Evolutionary conservation across 23 red algal genomes (phyloP).

Genomic region (Gracilariopsis chorda): DNA sequence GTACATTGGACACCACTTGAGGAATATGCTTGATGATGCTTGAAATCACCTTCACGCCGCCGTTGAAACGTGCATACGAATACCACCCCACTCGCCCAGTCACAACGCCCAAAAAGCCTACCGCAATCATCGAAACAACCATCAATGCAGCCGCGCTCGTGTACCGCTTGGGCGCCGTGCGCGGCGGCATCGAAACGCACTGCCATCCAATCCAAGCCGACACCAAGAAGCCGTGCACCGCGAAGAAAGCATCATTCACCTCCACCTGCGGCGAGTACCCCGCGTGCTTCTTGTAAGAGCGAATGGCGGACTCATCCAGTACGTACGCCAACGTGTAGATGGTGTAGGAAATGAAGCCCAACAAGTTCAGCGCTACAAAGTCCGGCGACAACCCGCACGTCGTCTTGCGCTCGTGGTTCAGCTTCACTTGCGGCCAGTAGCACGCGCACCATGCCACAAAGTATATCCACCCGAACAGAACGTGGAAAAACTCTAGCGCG

Average conservation of each 20-base stretch:
- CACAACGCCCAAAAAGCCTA: neutral
- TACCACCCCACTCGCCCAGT: conserved; percentile 27
- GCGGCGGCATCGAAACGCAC: conserved; percentile 37
- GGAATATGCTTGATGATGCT: conserved; percentile 79
- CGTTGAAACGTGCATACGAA: neutral
- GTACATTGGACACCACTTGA: conserved; percentile 51
- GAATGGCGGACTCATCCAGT: neutral
- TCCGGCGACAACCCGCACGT: conserved; percentile 68
- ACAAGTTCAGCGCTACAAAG: conserved; percentile 66
- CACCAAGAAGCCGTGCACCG: conserved; percentile 54
- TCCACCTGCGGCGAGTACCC: conserved; percentile 60
- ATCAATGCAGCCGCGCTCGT: neutral
- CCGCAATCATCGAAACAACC: neutral
- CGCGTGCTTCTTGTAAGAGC: neutral
- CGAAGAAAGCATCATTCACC: conserved; percentile 60
- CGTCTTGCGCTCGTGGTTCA: conserved; percentile 35
- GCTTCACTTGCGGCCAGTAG: conserved; percentile 67
- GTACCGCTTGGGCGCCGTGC: neutral
- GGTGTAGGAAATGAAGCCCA: conserved; percentile 67
- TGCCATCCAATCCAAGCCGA: conserved; percentile 40
- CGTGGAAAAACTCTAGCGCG: neutral
- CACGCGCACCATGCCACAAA: conserved; percentile 55
- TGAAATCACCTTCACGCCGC: conserved; percentile 41
- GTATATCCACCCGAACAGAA: conserved; percentile 75
- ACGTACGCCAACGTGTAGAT: conserved; percentile 55